Conservation (phyloP, 1,139 yeast genomes). For the Nakaseomyces kungkrabaensis region DNA sequence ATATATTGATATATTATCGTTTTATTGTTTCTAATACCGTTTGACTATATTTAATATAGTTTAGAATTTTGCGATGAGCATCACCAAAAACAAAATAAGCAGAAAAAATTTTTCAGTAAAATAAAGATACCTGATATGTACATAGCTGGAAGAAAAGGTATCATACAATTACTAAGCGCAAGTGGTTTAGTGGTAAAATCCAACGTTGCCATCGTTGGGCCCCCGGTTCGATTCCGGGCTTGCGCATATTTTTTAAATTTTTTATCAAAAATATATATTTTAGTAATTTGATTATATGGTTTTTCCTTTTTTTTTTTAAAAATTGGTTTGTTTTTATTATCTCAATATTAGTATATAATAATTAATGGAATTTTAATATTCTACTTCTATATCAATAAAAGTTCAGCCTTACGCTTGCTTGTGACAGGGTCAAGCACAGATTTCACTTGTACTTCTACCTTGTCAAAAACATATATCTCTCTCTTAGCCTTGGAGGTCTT, state of each 20-base stretch:
- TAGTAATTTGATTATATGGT: too few relatives aligned
- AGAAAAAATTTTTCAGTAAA: background rate
- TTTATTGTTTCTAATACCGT: too few relatives aligned
- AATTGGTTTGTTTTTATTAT: background rate
- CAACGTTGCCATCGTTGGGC: conserved; percentile 9
- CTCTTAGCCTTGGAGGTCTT: conserved; percentile 37
- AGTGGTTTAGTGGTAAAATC: conserved; percentile 9
- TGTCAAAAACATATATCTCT: conserved; percentile 69
- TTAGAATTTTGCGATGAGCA: background rate
- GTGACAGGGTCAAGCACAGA: conserved; percentile 78
- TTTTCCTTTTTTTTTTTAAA: background rate
- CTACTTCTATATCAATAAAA: conserved; percentile 39
- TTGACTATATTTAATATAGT: too few relatives aligned
- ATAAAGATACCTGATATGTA: background rate
- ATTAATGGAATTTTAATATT: too few relatives aligned
- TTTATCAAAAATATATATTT: background rate
- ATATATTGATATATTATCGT: too few relatives aligned
- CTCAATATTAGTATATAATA: background rate
- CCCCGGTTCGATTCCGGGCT: conserved; percentile 10
- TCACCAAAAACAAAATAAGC: background rate
- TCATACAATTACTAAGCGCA: conserved; percentile 3
- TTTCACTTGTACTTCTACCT: conserved; percentile 70
- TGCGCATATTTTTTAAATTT: conserved; percentile 5
- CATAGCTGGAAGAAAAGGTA: too few relatives aligned
- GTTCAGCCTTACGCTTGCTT: conserved; percentile 87